Evolutionary conservation across 2,329 filamentous ascomycete genomes (phyloP).

Genomic region (Ascochyta viciae-villosae): DNA sequence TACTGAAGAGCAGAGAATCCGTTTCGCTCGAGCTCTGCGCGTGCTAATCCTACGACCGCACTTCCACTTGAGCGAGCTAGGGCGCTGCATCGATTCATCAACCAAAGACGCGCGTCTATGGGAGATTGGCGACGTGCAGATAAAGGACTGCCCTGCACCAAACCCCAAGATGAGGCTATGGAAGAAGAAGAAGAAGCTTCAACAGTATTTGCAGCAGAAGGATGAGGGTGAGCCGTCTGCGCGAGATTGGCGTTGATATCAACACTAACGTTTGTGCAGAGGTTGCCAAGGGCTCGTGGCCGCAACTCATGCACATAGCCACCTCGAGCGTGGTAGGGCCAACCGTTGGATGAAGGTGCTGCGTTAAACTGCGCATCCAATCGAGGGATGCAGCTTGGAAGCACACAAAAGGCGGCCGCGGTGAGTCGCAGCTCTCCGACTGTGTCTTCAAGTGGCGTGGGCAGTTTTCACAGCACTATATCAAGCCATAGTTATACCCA

Average conservation of each 20-base stretch:
- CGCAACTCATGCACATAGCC: conserved; percentile 7
- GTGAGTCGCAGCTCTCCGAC: too few species aligned
- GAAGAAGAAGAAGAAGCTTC: not conserved
- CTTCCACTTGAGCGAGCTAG: conserved; percentile 12
- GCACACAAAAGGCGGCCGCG: too few species aligned
- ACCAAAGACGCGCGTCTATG: not conserved
- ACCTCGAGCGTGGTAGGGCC: not conserved
- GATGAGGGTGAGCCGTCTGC: not conserved
- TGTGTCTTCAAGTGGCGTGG: too few species aligned
- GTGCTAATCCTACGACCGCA: not conserved
- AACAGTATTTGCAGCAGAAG: not conserved
- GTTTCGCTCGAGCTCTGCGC: conserved; percentile 10
- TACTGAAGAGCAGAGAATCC: not conserved
- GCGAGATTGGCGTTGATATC: not conserved
- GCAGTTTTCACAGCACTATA: too few species aligned
- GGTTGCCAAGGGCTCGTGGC: conserved; percentile 11
- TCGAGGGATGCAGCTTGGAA: too few species aligned
- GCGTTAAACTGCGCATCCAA: too few species aligned
- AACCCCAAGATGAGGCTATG: not conserved
- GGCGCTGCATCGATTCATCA: not conserved
- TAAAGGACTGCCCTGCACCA: not conserved
- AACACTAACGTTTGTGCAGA: not conserved
- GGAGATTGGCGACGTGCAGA: not conserved
- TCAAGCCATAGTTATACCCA: too few species aligned
- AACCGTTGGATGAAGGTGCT: not conserved